Conservation (phyloP, 1,139 yeast species). For the Suhomyces kunorum region DNA sequence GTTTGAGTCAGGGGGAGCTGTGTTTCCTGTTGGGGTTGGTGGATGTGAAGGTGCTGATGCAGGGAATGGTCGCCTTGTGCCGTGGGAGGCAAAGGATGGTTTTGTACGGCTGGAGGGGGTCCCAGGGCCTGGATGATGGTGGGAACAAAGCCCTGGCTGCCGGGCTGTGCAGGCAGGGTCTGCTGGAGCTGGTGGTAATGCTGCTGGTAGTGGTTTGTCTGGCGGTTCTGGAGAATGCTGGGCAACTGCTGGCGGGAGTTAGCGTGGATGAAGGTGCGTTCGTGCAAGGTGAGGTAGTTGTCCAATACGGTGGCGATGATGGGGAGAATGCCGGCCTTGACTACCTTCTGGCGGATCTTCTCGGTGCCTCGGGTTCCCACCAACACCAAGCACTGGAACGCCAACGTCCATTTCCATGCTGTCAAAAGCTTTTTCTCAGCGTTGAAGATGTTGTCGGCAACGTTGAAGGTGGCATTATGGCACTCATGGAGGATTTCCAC, state of each 20-base stretch:
- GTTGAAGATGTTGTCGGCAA: slow-evolving; percentile 42
- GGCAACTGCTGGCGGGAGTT: slow-evolving; percentile 22
- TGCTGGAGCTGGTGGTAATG: slow-evolving; percentile 10
- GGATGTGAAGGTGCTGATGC: slow-evolving; percentile 10
- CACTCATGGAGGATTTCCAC: slow-evolving; percentile 86
- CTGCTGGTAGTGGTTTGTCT: slow-evolving; percentile 9
- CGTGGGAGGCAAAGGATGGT: not conserved
- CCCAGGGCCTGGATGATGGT: not conserved
- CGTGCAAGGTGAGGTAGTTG: slow-evolving; percentile 62
- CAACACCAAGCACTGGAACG: slow-evolving; percentile 87
- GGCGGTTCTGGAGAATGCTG: slow-evolving; percentile 12
- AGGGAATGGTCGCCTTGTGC: slow-evolving; percentile 4
- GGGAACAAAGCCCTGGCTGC: slow-evolving; percentile 1
- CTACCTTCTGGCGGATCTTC: slow-evolving; percentile 78
- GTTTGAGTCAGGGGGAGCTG: not conserved
- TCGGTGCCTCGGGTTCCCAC: slow-evolving; percentile 95
- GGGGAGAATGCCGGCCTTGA: slow-evolving; percentile 88
- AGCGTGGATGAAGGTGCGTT: slow-evolving; percentile 38
- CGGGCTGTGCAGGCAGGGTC: not conserved
- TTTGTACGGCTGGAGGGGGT: not conserved
- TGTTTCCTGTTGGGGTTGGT: slow-evolving; percentile 7
- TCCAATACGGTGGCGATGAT: slow-evolving; percentile 89
- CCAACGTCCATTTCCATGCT: slow-evolving; percentile 97
- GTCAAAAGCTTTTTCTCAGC: slow-evolving; percentile 56
- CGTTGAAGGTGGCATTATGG: slow-evolving; percentile 40